A percentile compares a stretch with the other conserved stretches of the same genome.
Evolutionary conservation across 768 basidiomycete genomes (phyloP).

Genomic region (Trichaptum fuscoviolaceum): DNA sequence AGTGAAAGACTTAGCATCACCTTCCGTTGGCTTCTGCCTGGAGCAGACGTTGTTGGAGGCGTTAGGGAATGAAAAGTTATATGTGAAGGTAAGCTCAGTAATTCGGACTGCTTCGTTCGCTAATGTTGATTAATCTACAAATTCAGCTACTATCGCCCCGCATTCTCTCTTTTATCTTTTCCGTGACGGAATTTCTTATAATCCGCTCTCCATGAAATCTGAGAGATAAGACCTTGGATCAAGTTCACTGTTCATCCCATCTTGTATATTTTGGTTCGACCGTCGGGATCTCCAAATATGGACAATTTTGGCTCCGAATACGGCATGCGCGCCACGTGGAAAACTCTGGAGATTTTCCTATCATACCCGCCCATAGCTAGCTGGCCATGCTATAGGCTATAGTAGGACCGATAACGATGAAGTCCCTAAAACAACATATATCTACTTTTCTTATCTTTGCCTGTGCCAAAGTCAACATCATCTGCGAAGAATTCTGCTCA

Average conservation of each 20-base stretch:
- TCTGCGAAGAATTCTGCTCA: background rate
- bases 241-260: background rate
- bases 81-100: background rate
- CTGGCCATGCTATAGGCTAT: background rate
- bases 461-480: background rate
- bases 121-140: background rate
- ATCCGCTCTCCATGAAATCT: background rate
- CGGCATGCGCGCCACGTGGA: background rate
- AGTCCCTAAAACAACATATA: background rate
- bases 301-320: background rate
- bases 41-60: constrained; percentile 72
- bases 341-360: background rate
- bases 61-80: background rate
- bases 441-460: background rate
- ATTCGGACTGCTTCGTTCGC: background rate
- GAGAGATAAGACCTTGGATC: background rate
- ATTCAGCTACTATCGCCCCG: background rate
- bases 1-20: constrained; percentile 73
- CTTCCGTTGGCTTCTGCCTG: constrained; percentile 79
- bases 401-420: background rate
- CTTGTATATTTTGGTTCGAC: background rate
- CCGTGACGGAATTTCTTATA: background rate
- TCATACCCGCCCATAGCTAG: background rate
- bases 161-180: background rate
- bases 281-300: background rate